Base-by-base conservation (phyloP, 2,329 filamentous ascomycete species). In the Drechslerella coelobrocha region DNA sequence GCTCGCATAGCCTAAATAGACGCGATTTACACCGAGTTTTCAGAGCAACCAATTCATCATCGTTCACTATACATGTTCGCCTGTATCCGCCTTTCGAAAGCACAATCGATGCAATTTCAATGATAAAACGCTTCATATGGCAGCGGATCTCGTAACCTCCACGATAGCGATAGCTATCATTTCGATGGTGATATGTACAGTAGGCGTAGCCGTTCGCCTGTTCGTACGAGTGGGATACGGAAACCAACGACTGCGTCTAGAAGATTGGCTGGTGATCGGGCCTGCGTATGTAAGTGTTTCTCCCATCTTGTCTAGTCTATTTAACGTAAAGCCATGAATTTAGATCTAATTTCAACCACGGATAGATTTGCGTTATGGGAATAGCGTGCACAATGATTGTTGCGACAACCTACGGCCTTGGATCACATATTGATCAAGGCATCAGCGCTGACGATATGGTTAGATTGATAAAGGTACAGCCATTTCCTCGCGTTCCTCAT, bases 181-280 rank as follows among this genome's bases (percentile, higher is more conserved):
- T 12, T 52, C 57, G n/a, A 61, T 61, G 37, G 47, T 61, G n/a
- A 31, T 61, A 34, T 61, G 57, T 50, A 61, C 57, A 4, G 26
- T 37, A 34, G 57, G 47, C n/a, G 48, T 45, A 2, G 57, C 47
- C 23, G 31, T 50, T 27, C 14, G 57, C 8, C 24, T 61, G 19
- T 53, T 53, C 47, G 45, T 48, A 17, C 57, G 57, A n/a, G 8
- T 53, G 14, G 31, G 19, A 8, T 61, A 41, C 29, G 45, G 47
- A 24, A 52, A 61, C 21, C 57, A 53, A 61, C 9, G 34, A 19
- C 29, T 61, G 31, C 45, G 39, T 24, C 47, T 61, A 52, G 57
- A 61, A 27, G 57, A 61, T 47, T 61, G 57, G 57, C 43, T 61
- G 17, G 34, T 61, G n/a, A 61, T 61, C 19, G 57, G 57, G 26